Conservation (phyloP, 176 grass and related monocot species). For the Oryza officinalis region DNA sequence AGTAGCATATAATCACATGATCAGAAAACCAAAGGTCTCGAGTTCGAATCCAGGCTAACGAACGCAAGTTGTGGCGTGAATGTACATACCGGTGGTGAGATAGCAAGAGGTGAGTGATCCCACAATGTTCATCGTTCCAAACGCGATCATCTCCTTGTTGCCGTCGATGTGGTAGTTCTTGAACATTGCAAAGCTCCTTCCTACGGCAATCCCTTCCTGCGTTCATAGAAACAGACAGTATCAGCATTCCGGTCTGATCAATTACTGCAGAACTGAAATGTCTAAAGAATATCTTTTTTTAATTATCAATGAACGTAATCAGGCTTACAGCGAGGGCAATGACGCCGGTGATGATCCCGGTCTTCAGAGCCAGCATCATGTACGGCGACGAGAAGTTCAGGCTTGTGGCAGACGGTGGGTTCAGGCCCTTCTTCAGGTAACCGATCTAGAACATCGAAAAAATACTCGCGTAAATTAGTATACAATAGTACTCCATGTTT, state of each 20-base stretch:
- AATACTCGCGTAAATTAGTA: background rate
- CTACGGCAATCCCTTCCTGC: conserved; percentile 97
- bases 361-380: conserved; percentile 77
- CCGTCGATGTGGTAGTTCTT: conserved; percentile 99
- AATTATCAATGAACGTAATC: background rate
- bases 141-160: conserved; percentile 98
- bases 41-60: background rate
- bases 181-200: conserved; percentile 92
- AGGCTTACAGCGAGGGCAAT: conserved; percentile 78
- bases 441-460: conserved; percentile 55
- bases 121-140: conserved; percentile 87
- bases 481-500: background rate
- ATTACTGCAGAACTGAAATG: background rate
- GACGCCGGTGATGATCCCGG: conserved; percentile 85
- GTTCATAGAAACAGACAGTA: no score
- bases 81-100: conserved; percentile 69
- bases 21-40: background rate
- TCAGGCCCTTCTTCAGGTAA: conserved; percentile 90
- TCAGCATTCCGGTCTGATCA: background rate
- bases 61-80: background rate
- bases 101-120: conserved; percentile 96
- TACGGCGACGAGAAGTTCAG: conserved; percentile 66
- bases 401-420: conserved; percentile 66
- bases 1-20: background rate
- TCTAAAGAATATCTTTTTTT: no score